Conservation (phyloP, 2,329 filamentous ascomycete genomes). For the Penicillium occitanis region DNA sequence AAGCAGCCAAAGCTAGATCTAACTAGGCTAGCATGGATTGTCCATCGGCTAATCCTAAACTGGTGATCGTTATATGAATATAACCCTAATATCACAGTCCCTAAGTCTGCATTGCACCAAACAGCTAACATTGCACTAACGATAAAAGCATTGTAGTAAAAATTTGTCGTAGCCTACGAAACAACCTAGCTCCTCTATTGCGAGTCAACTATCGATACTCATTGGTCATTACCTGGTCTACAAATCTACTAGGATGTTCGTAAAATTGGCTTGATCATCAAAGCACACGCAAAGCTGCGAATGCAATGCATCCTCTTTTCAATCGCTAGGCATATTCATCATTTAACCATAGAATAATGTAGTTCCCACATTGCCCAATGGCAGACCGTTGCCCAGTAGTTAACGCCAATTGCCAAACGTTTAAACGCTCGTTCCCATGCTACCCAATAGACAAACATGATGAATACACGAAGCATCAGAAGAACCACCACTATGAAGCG, state of each 20-base stretch:
- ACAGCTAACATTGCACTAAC: background rate
- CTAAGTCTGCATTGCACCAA: background rate
- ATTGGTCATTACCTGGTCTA: background rate
- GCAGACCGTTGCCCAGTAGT: constrained; percentile 18
- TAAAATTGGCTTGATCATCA: background rate
- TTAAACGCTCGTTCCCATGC: constrained; percentile 19
- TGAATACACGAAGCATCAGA: constrained; percentile 22
- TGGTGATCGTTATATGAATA: background rate
- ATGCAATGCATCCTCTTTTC: constrained; percentile 11
- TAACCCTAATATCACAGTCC: background rate
- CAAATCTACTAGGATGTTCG: background rate
- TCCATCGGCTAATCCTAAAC: background rate
- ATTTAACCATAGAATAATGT: constrained; percentile 18
- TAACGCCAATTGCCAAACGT: constrained; percentile 17
- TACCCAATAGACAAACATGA: constrained; percentile 21
- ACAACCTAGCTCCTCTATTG: too few relatives aligned
- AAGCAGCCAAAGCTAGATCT: background rate
- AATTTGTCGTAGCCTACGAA: background rate
- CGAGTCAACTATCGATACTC: background rate
- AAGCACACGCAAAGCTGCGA: background rate
- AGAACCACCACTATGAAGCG: constrained; percentile 31
- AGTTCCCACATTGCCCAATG: constrained; percentile 19
- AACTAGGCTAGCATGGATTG: background rate
- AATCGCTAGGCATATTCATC: constrained; percentile 10
- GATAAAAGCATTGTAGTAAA: background rate